These are phyloP conservation scores for Penicillium concentricum DNA, from an alignment of 2,329 filamentous ascomycete species.

Conservation along the genomic window DNA sequence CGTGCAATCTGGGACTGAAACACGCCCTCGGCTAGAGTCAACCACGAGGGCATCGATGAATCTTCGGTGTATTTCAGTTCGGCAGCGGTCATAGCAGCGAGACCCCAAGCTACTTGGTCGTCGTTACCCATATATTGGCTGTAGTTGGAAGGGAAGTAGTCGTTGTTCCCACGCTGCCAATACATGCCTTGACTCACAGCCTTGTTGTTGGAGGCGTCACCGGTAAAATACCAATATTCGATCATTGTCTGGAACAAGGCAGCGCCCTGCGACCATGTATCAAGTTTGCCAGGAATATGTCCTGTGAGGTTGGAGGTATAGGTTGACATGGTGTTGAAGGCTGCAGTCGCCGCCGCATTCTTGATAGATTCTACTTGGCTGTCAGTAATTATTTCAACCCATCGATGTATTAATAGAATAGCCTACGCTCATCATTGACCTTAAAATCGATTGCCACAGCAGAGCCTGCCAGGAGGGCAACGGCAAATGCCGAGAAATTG, in stretches of 20 bases:
- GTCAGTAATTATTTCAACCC: background rate
- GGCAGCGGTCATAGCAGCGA: conserved; percentile 72
- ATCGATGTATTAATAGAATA: background rate
- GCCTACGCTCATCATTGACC: conserved; percentile 3
- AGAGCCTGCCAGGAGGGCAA: conserved; percentile 1
- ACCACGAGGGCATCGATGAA: conserved; percentile 43
- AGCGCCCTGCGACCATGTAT: conserved; percentile 61
- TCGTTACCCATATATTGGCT: conserved; percentile 56
- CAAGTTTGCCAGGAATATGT: conserved; percentile 22
- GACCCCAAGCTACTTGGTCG: conserved; percentile 57
- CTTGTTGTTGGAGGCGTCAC: conserved; percentile 68
- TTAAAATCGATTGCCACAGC: conserved; percentile 1
- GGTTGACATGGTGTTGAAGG: conserved; percentile 2
- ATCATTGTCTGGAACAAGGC: conserved; percentile 66
- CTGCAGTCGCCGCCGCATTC: conserved; percentile 1
- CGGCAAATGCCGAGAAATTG: background rate
- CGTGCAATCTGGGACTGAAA: conserved; percentile 9
- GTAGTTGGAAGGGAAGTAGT: conserved; percentile 67
- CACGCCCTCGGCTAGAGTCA: conserved; percentile 10
- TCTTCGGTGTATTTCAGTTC: conserved; percentile 73
- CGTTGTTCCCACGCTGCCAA: conserved; percentile 64
- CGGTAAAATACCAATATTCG: conserved; percentile 79
- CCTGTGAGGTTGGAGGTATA: background rate
- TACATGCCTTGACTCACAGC: conserved; percentile 65
- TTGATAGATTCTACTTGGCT: conserved; percentile 4